Percentiles rank a stretch among this genome's conserved stretches.
phyloP scores from a whole-genome alignment of 2,329 filamentous ascomycete species.

The Pyrenophora tritici-repentis region DNA sequence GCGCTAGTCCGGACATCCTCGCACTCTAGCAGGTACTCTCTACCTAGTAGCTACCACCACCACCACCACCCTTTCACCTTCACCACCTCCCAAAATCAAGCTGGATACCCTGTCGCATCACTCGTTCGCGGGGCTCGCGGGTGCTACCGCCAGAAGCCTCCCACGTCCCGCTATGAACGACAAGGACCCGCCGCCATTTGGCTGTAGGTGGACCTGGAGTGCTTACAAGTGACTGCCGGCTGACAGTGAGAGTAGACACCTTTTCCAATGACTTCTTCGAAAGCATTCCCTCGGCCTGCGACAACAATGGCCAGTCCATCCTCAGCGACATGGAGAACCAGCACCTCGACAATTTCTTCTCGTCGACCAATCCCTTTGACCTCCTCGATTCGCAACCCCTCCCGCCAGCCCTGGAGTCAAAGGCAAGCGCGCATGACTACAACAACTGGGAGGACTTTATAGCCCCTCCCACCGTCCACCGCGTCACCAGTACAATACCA shows the following conservation, averaged over 20 bases:
- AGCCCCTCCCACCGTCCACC: conserved; percentile 40
- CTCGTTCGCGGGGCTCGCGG: conserved; percentile 33
- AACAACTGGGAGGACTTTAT: conserved; percentile 35
- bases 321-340: conserved; percentile 41
- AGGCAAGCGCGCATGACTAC: conserved; percentile 31
- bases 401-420: conserved; percentile 22
- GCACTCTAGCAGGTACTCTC: not conserved
- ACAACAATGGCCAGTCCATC: conserved; percentile 33
- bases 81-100: conserved; percentile 2
- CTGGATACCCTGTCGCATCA: conserved; percentile 35
- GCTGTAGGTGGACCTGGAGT: conserved; percentile 30
- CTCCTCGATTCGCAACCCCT: conserved; percentile 22
- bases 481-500: conserved; percentile 42
- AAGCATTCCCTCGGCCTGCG: conserved; percentile 15
- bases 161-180: conserved; percentile 39
- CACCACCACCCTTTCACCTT: not conserved
- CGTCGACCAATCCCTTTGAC: conserved; percentile 36
- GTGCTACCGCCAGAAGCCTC: conserved; percentile 31
- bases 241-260: conserved; percentile 30
- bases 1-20: not conserved
- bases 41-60: no score
- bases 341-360: conserved; percentile 42
- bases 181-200: conserved; percentile 43
- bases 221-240: not conserved
- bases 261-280: conserved; percentile 35